A percentile compares a stretch with the other conserved stretches of the same genome.
Conservation (phyloP, 75 land plant genomes). For the Sequoiadendron giganteum region DNA sequence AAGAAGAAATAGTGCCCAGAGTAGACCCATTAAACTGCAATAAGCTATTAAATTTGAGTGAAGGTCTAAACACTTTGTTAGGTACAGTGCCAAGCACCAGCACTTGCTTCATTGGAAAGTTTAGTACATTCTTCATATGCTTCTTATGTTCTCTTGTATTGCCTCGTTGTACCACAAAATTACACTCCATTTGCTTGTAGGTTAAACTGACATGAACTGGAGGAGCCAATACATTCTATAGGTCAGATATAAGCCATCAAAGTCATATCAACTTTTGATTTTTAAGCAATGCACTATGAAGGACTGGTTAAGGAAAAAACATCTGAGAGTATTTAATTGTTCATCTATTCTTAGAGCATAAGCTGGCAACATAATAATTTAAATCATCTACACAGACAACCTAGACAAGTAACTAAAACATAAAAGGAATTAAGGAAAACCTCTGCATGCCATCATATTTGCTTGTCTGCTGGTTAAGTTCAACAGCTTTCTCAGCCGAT, state of each 20-base stretch:
- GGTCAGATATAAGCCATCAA: not conserved
- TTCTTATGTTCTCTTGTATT: constrained; percentile 3
- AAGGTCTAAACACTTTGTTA: not conserved
- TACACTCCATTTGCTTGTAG: constrained; percentile 6
- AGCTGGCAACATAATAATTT: not conserved
- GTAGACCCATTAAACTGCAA: not conserved
- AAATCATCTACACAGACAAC: not conserved
- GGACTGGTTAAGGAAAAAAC: not conserved
- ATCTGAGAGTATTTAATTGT: not conserved
- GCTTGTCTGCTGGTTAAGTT: not conserved
- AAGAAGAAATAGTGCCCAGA: not conserved
- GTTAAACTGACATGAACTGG: not conserved
- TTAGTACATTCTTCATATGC: not conserved
- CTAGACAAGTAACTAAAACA: not conserved
- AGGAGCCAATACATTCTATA: not conserved
- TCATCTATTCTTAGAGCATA: not conserved
- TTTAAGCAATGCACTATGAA: not conserved
- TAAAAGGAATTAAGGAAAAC: not conserved
- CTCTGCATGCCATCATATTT: constrained; percentile 9
- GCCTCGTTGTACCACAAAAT: not conserved
- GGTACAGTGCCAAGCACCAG: not conserved
- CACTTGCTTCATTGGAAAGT: not conserved
- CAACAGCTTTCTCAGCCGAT: not conserved
- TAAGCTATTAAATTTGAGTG: not conserved
- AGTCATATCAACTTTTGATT: not conserved